A percentile compares a stretch with the other conserved stretches of the same genome.
phyloP scores from a whole-genome alignment of 306 rosid genomes.

The Pyrus betulifolia region DNA sequence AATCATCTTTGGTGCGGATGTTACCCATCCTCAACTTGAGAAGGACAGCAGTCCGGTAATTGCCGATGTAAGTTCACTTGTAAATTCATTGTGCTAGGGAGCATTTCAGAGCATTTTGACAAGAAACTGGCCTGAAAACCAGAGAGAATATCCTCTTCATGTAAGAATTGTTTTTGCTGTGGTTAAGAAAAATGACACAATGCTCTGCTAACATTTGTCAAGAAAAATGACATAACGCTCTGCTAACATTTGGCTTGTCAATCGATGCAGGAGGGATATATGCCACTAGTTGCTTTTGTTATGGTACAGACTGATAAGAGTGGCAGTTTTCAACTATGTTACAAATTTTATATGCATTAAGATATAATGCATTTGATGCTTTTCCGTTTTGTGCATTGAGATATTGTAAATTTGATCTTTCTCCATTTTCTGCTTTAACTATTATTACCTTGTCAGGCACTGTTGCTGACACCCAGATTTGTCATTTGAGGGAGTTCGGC shows the following conservation, averaged over 20 bases:
- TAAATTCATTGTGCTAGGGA: not conserved
- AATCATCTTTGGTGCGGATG: constrained; percentile 73
- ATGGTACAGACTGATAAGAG: constrained; percentile 45
- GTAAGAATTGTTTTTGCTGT: constrained; percentile 13
- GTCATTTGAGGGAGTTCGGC: constrained; percentile 57
- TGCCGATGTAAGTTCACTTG: constrained; percentile 53
- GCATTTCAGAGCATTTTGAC: constrained; percentile 19
- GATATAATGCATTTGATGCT: not conserved
- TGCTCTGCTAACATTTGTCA: not conserved
- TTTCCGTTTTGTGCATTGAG: not conserved
- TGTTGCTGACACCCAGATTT: constrained; percentile 50
- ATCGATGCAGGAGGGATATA: constrained; percentile 34
- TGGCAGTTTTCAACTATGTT: not conserved
- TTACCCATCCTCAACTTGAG: constrained; percentile 67
- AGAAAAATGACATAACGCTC: no score
- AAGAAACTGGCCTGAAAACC: constrained; percentile 33
- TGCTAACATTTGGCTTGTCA: constrained; percentile 43
- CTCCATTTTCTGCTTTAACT: not conserved
- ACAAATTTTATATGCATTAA: constrained; percentile 2
- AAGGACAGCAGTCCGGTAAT: constrained; percentile 65
- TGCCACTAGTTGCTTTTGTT: constrained; percentile 49
- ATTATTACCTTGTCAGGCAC: constrained; percentile 36
- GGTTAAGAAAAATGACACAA: not conserved
- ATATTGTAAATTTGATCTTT: no score
- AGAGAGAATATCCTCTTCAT: constrained; percentile 65